Evolutionary conservation across 345 rosid genomes (phyloP), one percentile per base, ranked within the genome.

Genomic region (Geranium rotundifolium): DNA sequence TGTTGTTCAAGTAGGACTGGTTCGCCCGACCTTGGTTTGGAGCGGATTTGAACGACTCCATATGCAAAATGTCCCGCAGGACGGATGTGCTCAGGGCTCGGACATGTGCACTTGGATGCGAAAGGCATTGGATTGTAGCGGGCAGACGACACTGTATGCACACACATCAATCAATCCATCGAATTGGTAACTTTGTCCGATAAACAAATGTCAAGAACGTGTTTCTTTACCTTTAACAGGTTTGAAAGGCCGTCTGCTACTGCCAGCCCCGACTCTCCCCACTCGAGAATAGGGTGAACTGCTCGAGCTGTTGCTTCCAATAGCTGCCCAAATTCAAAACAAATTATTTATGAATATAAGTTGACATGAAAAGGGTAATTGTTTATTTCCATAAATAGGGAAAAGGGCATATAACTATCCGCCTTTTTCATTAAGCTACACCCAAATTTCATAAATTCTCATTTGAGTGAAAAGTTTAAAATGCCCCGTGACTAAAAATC

Each of bases 281-380:
- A 92, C 61, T 82, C 75, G 67, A 86, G 72, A 58, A 89, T 83
- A 0, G 85, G 87, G 65, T 79, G 86, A 73, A 92, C 83, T 69
- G 96, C 98, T 78, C 96, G 80, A 59, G 98, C 93, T 2, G 95
- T 92, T 50, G 96, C 98, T 84, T 92, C 98, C 57, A 92, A 81
- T 75, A 89, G 80, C 98, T 92, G 84, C 64, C 41, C 41, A 34
- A 34, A 34, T 34, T 66, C 73, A 63, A 5, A 23, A 23, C 27
- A 23, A 23, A 23, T 23, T 23, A 23, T 23, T 23, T 23, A 23
- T 23, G 27, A 23, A 23, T 23, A 23, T 23, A 23, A 23, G 27
- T 23, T 23, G 27, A 23, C 27, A 23, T 23, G 27, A 23, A 23
- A 23, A 23, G 27, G 27, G 27, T 2, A 23, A 2, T 23, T 23